Base-by-base conservation (phyloP, 352 stramenopile genomes). In the Phytophthora chlamydospora region DNA sequence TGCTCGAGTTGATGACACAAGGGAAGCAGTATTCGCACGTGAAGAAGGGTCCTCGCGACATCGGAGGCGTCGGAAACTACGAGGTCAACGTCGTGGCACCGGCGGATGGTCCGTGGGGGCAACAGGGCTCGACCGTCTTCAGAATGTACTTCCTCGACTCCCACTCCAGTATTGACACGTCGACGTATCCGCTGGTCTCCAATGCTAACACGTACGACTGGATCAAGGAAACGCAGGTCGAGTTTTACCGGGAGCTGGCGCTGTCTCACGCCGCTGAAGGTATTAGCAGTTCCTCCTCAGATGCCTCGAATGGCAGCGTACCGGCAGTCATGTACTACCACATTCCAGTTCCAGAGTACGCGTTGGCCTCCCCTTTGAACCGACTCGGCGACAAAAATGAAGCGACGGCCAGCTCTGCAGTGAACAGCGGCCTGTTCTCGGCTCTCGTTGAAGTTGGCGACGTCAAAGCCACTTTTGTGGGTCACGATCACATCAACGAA, bases 141-240 rank as follows among this genome's bases (percentile, higher is more conserved):
- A 77, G 75, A 29, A 85, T 91, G 79, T 91, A 91, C 68, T 89
- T 91, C 45, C 58, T 91, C 19, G 82, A 91, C 48, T 89, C 77
- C 2, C 60, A 75, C 36, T 59, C 49, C 6, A 68, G 63, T 16
- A 72, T 80, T 4, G 52, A 85, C 54, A 63, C 47, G 4, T 11
- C 39, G 1, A 64, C 47, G 8, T 76, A 72, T 31, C 74, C 68
- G 21, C 57, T 69, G 31, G 47, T 80, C 5, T 52, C 62, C 41
- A 42, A 75, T 59, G 6, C 24, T 47, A 50, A 24, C 39, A 58
- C 39, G 16, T 81, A 84, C 52, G 76, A 84, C 51, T 83, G 67
- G 65, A 73, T 88, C 59, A 82, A 79, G 63, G 59, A 63, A 40
- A 65, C 55, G 17, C 78, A 85, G 53, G 66, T 85, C 35, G 36